Evolutionary conservation across 805 yeast species (phyloP), one percentile per base, ranked within the genome.

Genomic region (Starmerella sp.): DNA sequence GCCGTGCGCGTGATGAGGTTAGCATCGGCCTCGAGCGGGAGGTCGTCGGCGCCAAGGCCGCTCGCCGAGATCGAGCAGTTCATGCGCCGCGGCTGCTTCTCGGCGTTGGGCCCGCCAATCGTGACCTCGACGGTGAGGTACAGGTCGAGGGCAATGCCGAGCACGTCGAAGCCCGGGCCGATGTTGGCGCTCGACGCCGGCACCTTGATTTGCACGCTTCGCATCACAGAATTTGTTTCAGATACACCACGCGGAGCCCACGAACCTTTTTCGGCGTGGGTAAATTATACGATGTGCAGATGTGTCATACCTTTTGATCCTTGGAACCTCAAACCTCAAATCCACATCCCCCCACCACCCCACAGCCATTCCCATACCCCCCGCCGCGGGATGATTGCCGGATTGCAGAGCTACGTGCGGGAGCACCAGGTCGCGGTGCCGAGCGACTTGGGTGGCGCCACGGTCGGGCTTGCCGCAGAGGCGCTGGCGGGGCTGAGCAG

Each of bases 101-200:
- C 74, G 11, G 66, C 61, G 17, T 64, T 63, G 7, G 79, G 66
- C 7, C 49, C 49, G 67, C 88, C 93, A 43, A 86, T 73, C 9
- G 73, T 69, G 34, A 89, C 96, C 4, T 75, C 73, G 55, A 93
- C 74, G 52, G 83, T 84, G 54, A 93, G 74, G 65, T 73, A 88
- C 50, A 89, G 72, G 58, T 84, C 77, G 60, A 93, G 76, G 47
- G 96, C 96, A 42, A 93, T 83, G 29, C 98, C 98, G 51, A 93
- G 73, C 6, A 93, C 98, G 70, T 93, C 98, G 66, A 91, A 93
- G 0, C 98, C 98, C 9, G 98, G 98, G 8, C 98, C 98, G 52
- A 93, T 91, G 65, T 93, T 93, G 65, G 98, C 98, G 50, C 95
- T 86, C 5, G 97, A 90, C 6, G 97, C 96, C 4, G 98, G 98